Percentiles rank a stretch among this genome's conserved stretches.
Conservation (phyloP, 140 eudicot species). For the Ambrosia hybrid region DNA sequence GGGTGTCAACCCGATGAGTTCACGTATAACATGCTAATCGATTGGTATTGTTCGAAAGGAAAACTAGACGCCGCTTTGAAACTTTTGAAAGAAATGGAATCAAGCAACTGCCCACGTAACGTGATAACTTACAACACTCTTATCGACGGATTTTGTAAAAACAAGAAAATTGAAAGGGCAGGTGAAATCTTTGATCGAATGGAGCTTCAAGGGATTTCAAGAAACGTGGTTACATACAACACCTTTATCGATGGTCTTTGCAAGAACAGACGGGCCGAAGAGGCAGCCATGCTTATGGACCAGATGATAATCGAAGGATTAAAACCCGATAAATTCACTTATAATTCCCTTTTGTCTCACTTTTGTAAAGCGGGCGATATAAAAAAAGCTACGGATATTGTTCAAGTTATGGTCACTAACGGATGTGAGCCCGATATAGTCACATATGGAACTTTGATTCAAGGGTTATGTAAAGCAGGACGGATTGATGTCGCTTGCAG, state of each 20-base stretch:
- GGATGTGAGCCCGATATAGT: slow-evolving; percentile 91
- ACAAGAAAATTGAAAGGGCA: slow-evolving; percentile 68
- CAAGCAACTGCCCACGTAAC: slow-evolving; percentile 66
- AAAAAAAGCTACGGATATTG: slow-evolving; percentile 76
- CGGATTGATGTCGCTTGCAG: slow-evolving; percentile 66
- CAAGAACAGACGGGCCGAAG: slow-evolving; percentile 61
- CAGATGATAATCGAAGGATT: slow-evolving; percentile 92
- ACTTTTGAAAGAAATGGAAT: slow-evolving; percentile 78
- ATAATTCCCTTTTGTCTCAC: slow-evolving; percentile 73
- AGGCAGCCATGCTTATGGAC: slow-evolving; percentile 76
- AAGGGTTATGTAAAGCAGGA: slow-evolving; percentile 84
- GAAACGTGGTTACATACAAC: slow-evolving; percentile 72
- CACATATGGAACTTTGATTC: slow-evolving; percentile 80
- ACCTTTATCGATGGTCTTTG: slow-evolving; percentile 83
- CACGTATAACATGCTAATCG: slow-evolving; percentile 79
- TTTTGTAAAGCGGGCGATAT: slow-evolving; percentile 85
- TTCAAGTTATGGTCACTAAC: slow-evolving; percentile 81
- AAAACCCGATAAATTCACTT: slow-evolving; percentile 81
- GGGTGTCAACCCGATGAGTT: slow-evolving; percentile 89
- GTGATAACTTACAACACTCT: slow-evolving; percentile 77
- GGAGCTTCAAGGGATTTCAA: slow-evolving; percentile 86
- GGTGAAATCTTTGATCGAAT: slow-evolving; percentile 87
- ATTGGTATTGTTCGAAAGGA: slow-evolving; percentile 68
- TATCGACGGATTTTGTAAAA: slow-evolving; percentile 81
- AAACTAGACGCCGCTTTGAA: slow-evolving; percentile 65